These are phyloP conservation scores for Breynia disticha DNA, from an alignment of 441 rosid species.

Conservation along the genomic window DNA sequence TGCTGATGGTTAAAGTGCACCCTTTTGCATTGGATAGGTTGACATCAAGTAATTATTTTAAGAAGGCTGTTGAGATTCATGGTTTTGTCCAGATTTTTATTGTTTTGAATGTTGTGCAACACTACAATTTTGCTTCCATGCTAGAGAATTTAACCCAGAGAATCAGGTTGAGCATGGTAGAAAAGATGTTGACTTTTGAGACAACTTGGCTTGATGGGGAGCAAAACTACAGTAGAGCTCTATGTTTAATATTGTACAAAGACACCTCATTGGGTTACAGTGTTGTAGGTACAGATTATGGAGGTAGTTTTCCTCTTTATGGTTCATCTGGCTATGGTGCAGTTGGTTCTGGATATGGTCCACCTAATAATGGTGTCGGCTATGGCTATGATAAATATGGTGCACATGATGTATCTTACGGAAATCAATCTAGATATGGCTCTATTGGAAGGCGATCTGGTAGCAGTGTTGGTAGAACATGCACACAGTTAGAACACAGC, in stretches of 20 bases:
- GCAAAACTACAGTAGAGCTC: slow-evolving; percentile 62
- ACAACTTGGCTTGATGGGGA: slow-evolving; percentile 79
- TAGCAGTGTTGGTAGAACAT: no score
- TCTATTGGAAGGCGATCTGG: no score
- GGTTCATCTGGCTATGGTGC: no score
- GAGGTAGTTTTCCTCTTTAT: no score
- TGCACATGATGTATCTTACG: no score
- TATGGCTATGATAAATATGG: no score
- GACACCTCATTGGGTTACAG: slow-evolving; percentile 63
- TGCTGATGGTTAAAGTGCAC: slow-evolving; percentile 88
- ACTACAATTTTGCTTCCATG: slow-evolving; percentile 68
- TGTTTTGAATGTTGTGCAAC: slow-evolving; percentile 50
- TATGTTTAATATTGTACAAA: slow-evolving; percentile 49
- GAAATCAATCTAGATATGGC: no score
- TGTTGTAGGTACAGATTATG: no score
- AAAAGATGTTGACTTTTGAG: slow-evolving; percentile 63
- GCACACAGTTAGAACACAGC: no score
- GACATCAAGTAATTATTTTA: slow-evolving; percentile 63
- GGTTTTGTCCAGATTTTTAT: slow-evolving; percentile 57
- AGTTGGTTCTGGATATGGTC: no score
- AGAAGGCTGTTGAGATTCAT: slow-evolving; percentile 66
- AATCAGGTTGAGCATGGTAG: slow-evolving; percentile 49
- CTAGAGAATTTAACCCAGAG: slow-evolving; percentile 65
- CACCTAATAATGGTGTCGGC: no score
- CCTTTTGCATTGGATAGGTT: slow-evolving; percentile 87